Percentiles rank a stretch among this genome's conserved stretches.
phyloP scores from a whole-genome alignment of 164 flowering plant genomes.

The Vitis labrusca region DNA sequence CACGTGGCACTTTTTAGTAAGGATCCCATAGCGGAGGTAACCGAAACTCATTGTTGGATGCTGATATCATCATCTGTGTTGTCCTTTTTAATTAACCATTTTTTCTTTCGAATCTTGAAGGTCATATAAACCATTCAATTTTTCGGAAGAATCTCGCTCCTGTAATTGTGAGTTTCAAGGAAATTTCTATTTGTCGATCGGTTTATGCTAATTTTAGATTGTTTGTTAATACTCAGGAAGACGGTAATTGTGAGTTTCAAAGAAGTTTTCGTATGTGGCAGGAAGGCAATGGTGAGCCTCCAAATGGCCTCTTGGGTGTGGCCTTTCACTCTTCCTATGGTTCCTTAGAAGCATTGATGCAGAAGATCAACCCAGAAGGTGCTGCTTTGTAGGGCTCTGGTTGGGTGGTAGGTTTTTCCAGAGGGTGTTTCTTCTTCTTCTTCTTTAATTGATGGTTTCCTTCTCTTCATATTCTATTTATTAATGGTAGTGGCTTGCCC shows the following conservation, averaged over 20 bases:
- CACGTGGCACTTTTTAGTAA: too few species aligned
- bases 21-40: constrained; percentile 95
- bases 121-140: constrained; percentile 67
- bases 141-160: constrained; percentile 97
- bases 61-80: background rate
- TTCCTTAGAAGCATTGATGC: constrained; percentile 62
- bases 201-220: background rate
- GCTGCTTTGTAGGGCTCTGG: constrained; percentile 98
- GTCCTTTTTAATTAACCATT: too few species aligned
- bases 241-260: too few species aligned
- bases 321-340: constrained; percentile 87
- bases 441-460: background rate
- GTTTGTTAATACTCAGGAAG: background rate
- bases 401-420: constrained; percentile 84
- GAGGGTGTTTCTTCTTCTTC: too few species aligned
- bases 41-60: constrained; percentile 5
- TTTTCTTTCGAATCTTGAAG: too few species aligned
- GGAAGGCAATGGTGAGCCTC: constrained; percentile 98
- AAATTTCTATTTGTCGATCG: background rate
- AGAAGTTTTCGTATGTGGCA: constrained; percentile 21
- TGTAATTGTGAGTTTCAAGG: constrained; percentile 42
- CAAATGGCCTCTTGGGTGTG: constrained; percentile 66
- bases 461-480: background rate
- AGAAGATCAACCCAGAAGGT: constrained; percentile 82
- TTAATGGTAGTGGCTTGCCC: constrained; percentile 77